A percentile compares a stretch with the other conserved stretches of the same genome.
phyloP scores from a whole-genome alignment of 495 filamentous ascomycete species.

The Neurospora sp. region DNA sequence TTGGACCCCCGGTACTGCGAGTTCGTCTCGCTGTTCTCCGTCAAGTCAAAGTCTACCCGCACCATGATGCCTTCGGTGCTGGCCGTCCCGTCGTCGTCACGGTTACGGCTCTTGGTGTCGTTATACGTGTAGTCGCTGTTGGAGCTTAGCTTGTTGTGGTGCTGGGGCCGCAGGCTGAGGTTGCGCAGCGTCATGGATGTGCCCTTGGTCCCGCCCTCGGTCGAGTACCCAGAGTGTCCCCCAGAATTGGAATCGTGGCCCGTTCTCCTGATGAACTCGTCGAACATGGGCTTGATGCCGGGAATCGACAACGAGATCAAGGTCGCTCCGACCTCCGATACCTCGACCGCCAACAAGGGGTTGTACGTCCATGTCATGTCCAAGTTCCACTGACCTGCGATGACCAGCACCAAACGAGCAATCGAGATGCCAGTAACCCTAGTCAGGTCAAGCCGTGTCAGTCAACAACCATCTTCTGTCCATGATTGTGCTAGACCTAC shows the following conservation, averaged over 20 bases:
- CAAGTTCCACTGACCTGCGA: slow-evolving; percentile 27
- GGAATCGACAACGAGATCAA: slow-evolving; percentile 37
- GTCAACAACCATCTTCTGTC: neutral
- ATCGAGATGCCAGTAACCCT: slow-evolving; percentile 36
- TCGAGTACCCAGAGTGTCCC: neutral
- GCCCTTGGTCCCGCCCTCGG: neutral
- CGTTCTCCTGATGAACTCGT: slow-evolving; percentile 8
- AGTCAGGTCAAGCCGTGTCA: neutral
- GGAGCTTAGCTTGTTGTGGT: slow-evolving; percentile 1
- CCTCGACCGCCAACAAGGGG: slow-evolving; percentile 36
- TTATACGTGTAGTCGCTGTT: slow-evolving; percentile 1
- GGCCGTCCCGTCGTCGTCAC: neutral
- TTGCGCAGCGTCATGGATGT: neutral
- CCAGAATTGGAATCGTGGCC: neutral
- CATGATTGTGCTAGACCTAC: slow-evolving; percentile 16
- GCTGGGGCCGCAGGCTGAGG: neutral
- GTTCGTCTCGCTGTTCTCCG: slow-evolving; percentile 1
- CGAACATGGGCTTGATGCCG: slow-evolving; percentile 34
- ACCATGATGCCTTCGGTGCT: slow-evolving; percentile 11
- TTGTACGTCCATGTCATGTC: slow-evolving; percentile 38
- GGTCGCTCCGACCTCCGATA: slow-evolving; percentile 34
- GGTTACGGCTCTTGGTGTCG: neutral
- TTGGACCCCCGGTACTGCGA: neutral
- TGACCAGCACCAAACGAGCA: slow-evolving; percentile 33
- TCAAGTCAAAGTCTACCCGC: slow-evolving; percentile 6